These are phyloP conservation scores for Neurospora cerealis DNA, from an alignment of 495 filamentous ascomycete species.

Conservation along the genomic window DNA sequence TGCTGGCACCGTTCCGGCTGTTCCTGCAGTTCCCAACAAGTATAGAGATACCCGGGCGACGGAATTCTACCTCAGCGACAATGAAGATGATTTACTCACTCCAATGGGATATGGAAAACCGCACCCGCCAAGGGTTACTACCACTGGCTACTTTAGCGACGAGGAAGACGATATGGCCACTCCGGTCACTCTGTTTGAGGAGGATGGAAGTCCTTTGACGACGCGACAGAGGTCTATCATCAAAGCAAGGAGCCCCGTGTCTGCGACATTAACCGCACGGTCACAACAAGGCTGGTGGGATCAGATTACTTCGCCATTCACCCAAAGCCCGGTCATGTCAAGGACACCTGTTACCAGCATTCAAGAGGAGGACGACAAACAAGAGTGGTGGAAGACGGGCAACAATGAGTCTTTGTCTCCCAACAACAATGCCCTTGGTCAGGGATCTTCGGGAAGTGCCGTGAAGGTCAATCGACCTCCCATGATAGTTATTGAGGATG, in stretches of 20 bases:
- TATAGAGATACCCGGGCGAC: background rate
- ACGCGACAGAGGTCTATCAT: slow-evolving; percentile 22
- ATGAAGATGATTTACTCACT: background rate
- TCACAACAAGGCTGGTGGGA: slow-evolving; percentile 78
- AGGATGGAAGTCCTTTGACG: slow-evolving; percentile 30
- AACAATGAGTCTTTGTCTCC: slow-evolving; percentile 19
- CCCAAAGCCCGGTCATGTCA: slow-evolving; percentile 6
- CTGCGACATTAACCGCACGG: slow-evolving; percentile 18
- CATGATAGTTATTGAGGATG: slow-evolving; percentile 7
- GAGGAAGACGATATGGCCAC: slow-evolving; percentile 28
- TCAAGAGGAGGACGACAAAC: background rate
- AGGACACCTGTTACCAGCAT: background rate
- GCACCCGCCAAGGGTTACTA: background rate
- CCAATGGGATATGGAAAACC: slow-evolving; percentile 3
- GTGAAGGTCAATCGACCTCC: background rate
- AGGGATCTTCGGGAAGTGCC: background rate
- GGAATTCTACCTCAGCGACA: background rate
- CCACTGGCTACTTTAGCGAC: slow-evolving; percentile 15
- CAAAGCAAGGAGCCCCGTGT: slow-evolving; percentile 11
- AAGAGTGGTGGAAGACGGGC: slow-evolving; percentile 28
- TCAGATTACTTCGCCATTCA: slow-evolving; percentile 67
- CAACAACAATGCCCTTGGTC: slow-evolving; percentile 4
- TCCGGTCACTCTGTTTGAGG: slow-evolving; percentile 38
- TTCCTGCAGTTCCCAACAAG: slow-evolving; percentile 3
- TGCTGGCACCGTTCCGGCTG: background rate